Evolutionary conservation across 2,329 filamentous ascomycete genomes (phyloP), one percentile per base, ranked within the genome.

Genomic region (Botrytis cinerea): DNA sequence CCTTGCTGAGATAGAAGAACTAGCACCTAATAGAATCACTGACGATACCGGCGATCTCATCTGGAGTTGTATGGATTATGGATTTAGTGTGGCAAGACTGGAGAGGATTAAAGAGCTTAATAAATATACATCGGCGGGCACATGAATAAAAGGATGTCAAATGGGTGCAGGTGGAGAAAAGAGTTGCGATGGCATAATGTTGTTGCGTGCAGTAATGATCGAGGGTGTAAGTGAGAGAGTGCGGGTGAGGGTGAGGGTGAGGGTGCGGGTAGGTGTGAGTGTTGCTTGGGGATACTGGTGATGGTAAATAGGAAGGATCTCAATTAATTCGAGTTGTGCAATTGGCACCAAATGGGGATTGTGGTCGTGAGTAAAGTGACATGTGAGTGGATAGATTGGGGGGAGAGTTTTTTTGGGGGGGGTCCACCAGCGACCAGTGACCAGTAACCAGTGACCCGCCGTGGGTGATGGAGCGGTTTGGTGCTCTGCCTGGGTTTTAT

Each of bases 21-120:
- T 79, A 77, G 77, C 78, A 78, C 76, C 75, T 66, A 75, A 76
- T 77, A 74, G 76, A 80, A 76, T 75, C 75, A 75, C 77, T 72
- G 75, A 75, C 51, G 60, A 73, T 71, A 72, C 74, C 76, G 74
- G 76, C 77, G 76, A 77, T 78, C 75, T 79, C 80, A 81, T 81
- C 76, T 72, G 79, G 79, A 77, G 78, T 75, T 73, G 73, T 40
- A 62, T 57, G 51, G 51, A 18, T 57, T 57, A 57, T 57, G 45
- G 66, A 43, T 20, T 59, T 32, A 22, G 32, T 51, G 61, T 22
- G 48, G 51, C 57, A 66, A 57, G 62, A 32, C 9, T 16, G 35
- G 35, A 66, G n/a, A 66, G n/a, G 46, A 51, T 45, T 66, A 54
- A 66, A 66, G 60, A 54, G 46, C 25, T 20, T 68, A 25, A 63